Evolutionary conservation across 208 protist genomes (phyloP), one percentile per base, ranked within the genome.

Genomic region (Wallacemonas sp.): DNA sequence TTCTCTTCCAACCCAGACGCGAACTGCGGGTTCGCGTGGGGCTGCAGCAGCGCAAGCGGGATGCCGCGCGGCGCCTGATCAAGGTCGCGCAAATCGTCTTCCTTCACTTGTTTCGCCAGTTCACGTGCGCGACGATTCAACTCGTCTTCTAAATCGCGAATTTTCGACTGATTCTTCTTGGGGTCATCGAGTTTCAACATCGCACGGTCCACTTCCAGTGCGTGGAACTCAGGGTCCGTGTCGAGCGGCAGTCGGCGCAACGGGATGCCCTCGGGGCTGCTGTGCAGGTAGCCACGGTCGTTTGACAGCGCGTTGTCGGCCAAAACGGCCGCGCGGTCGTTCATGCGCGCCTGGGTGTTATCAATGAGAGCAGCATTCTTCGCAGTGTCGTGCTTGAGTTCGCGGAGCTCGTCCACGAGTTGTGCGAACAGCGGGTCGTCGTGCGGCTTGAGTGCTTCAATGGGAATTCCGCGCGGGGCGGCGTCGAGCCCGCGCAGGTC

Each of bases 241-340:
- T 91, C 83, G 17, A 94, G 72, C 8, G 82, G 78, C 60, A 94
- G 63, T 5, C 73, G 62, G 8, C 63, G 39, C 12, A 92, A 52
- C 17, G 85, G 81, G 26, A 94, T 61, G 41, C 73, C 68, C 42
- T 85, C 83, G 1, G 77, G 79, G 45, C 79, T 71, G 17, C 71
- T 50, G 13, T 79, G 59, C 12, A 94, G 72, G 63, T 87, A 89
- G 24, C 63, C 68, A 39, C 89, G 85, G 61, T 92, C 85, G 33
- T 74, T 73, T 45, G 75, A 77, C 36, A 87, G 70, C 42, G 77
- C 68, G 1, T 38, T 61, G 45, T 91, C 83, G 22, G 83, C 84
- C 38, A 94, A 30, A 34, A 86, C 83, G n/a, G 59, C 63, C 37
- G 80, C 71, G 5, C 80, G 68, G 3, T 86, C 68, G 69, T 92